phyloP scores from a whole-genome alignment of 1,284 basidiomycete species.

The Stygiomarasmius scandens region DNA sequence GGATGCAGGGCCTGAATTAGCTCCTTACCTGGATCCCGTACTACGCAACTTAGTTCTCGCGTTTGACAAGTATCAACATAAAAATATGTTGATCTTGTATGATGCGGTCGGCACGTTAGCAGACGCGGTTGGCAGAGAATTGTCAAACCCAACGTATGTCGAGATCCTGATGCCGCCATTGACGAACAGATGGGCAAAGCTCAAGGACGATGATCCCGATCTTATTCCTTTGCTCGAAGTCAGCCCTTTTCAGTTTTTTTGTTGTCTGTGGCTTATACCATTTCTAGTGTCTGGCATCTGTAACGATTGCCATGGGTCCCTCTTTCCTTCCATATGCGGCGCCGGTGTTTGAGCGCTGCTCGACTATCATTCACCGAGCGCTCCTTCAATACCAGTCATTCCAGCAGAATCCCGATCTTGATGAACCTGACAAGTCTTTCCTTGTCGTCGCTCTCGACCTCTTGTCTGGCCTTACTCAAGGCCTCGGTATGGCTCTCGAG shows the following conservation, averaged over 20 bases:
- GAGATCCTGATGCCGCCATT: conserved; percentile 97
- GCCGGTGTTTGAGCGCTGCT: conserved; percentile 93
- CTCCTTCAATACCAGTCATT: conserved; percentile 82
- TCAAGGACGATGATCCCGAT: conserved; percentile 91
- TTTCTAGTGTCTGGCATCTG: conserved; percentile 90
- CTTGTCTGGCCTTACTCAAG: conserved; percentile 94
- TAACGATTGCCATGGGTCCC: conserved; percentile 95
- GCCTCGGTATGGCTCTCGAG: conserved; percentile 80
- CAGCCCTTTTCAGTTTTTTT: conserved; percentile 22
- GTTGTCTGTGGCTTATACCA: conserved; percentile 9
- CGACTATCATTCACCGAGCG: conserved; percentile 81
- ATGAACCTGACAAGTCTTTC: conserved; percentile 94
- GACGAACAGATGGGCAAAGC: conserved; percentile 85
- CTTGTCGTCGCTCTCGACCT: conserved; percentile 97
- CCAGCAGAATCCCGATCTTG: conserved; percentile 84
- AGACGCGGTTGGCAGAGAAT: conserved; percentile 89
- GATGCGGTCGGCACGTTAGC: conserved; percentile 98
- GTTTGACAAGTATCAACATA: conserved; percentile 98
- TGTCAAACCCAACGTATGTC: conserved; percentile 87
- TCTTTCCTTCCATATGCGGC: conserved; percentile 89
- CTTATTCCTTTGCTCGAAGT: conserved; percentile 95
- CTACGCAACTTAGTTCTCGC: conserved; percentile 94
- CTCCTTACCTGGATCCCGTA: conserved; percentile 94
- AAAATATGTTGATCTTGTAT: conserved; percentile 98
- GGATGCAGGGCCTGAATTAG: conserved; percentile 89